Evolutionary conservation across 192 early-diverging fungal species (phyloP), one percentile per base, ranked within the genome.

Genomic region (Lunasporangiospora selenospora): DNA sequence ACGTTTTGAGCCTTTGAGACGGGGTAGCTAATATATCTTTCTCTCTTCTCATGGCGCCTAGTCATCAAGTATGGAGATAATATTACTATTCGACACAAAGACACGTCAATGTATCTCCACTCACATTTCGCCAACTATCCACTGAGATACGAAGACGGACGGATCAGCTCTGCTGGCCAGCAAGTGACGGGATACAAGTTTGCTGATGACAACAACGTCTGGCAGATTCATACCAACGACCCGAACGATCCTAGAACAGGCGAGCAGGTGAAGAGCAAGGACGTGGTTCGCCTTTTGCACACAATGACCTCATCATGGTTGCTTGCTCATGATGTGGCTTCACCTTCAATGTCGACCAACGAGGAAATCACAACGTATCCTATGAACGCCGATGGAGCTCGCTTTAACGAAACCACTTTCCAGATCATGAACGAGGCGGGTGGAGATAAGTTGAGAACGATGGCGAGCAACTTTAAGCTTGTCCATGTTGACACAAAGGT

Each of bases 101-200:
- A 90, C 40, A 89, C 91, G 3, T 79, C 79, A 2, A 87, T 73
- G 4, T 93, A 80, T 57, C 82, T 99, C 29, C 91, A 97, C 73
- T 98, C 96, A 2, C 89, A 90, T 62, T 4, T 50, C 6, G 78
- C 86, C 13, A 71, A 80, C 27, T 98, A 98, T 67, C 98, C 98
- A 8, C 71, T 96, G 16, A 85, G 88, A 52, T 97, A 99, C 77
- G 90, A 95, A 6, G 94, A 98, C 77, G 89, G 90, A 39, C 87
- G 96, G 16, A 83, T 99, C 46, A 93, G 90, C 63, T 89, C 85
- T 60, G 52, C 62, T 58, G 92, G 92, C 6, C 93, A 95, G 62
- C 96, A 98, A 75, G 92, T 98, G 13, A 95, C 90, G 12, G 92
- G 91, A 43, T 95, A 94, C 75, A 81, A 82, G 21, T 85, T 91